These are phyloP conservation scores for Colletotrichum gigasporum DNA, from an alignment of 2,329 filamentous ascomycete genomes.

Conservation along the genomic window DNA sequence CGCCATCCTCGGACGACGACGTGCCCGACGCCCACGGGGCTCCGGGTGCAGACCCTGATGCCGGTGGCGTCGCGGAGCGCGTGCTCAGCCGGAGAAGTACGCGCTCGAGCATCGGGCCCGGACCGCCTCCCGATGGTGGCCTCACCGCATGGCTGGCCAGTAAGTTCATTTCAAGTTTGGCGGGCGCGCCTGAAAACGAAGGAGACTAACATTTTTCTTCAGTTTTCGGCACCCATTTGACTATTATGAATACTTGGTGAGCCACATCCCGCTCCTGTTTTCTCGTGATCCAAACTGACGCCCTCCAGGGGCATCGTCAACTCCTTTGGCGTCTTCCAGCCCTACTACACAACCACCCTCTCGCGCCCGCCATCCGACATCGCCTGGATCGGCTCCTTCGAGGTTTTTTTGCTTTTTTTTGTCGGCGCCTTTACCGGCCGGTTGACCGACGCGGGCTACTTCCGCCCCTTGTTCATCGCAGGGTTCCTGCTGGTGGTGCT, in stretches of 20 bases:
- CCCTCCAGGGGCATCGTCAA: conserved; percentile 57
- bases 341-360: conserved; percentile 57
- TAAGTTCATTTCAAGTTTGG: conserved; percentile 36
- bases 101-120: conserved; percentile 50
- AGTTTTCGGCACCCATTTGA: conserved; percentile 53
- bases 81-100: conserved; percentile 53
- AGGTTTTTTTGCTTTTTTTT: conserved; percentile 65
- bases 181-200: no score
- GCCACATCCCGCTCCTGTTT: not conserved
- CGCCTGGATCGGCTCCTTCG: conserved; percentile 64
- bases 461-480: conserved; percentile 50
- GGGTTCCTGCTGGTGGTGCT: conserved; percentile 53
- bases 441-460: conserved; percentile 63
- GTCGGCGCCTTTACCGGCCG: conserved; percentile 63
- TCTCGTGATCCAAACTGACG: not conserved
- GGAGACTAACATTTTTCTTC: not conserved
- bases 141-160: conserved; percentile 56
- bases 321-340: conserved; percentile 65
- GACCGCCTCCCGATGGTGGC: conserved; percentile 62
- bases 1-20: not conserved
- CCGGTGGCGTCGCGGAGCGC: conserved; percentile 41
- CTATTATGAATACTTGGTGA: conserved; percentile 61
- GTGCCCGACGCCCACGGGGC: not conserved
- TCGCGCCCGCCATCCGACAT: conserved; percentile 53
- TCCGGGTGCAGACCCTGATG: not conserved